Evolutionary conservation across 2,329 filamentous ascomycete genomes (phyloP).

Genomic region (Nothopassalora personata): DNA sequence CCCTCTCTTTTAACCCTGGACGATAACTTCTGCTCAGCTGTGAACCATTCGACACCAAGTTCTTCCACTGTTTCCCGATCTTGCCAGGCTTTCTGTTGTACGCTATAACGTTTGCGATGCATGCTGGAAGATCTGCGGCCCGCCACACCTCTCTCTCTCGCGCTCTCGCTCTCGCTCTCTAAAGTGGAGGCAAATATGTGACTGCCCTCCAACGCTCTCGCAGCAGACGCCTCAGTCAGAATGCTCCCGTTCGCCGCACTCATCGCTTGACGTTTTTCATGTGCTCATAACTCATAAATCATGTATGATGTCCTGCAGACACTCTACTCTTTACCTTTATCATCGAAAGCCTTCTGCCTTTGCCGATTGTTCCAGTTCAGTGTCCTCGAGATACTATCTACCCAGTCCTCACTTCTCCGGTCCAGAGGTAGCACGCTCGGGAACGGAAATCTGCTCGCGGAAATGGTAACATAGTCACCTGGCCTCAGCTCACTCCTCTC

Average conservation of each 20-base stretch:
- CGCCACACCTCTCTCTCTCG: no score
- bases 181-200: not conserved
- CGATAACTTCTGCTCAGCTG: no score
- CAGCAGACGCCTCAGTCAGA: not conserved
- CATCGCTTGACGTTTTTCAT: not conserved
- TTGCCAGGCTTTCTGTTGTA: no score
- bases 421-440: constrained; percentile 68
- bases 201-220: not conserved
- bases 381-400: constrained; percentile 73
- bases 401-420: constrained; percentile 69
- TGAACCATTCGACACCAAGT: no score
- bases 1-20: no score
- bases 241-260: not conserved
- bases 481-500: constrained; percentile 70
- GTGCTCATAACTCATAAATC: not conserved
- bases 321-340: constrained; percentile 13
- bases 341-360: constrained; percentile 62
- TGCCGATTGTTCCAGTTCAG: constrained; percentile 76
- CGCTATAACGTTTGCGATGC: no score
- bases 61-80: no score
- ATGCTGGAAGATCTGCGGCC: no score
- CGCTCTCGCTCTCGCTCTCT: no score
- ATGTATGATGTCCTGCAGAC: not conserved
- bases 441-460: constrained; percentile 74
- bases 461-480: constrained; percentile 80